Percentiles rank a stretch among this genome's conserved stretches.
These are phyloP conservation scores for Leptoxyphium fumago DNA, from an alignment of 2,329 filamentous ascomycete species.

Conservation along the genomic window DNA sequence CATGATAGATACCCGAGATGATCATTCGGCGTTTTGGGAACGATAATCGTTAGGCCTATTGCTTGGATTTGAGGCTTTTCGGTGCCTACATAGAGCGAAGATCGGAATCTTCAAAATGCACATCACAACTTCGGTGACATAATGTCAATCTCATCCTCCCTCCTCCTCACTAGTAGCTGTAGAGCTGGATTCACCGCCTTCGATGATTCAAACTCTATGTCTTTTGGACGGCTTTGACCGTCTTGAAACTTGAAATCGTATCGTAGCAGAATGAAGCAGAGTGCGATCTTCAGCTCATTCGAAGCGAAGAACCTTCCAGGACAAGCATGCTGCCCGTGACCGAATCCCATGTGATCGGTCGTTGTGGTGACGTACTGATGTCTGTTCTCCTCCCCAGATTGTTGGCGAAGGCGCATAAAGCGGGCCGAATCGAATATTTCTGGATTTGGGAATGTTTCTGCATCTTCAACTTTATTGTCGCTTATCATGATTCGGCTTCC, in stretches of 20 bases:
- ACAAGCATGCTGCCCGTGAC: conserved; percentile 19
- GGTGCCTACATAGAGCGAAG: too few species aligned
- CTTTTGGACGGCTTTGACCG: conserved; percentile 4
- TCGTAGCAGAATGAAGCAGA: conserved; percentile 19
- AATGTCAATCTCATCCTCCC: background rate
- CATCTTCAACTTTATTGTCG: conserved; percentile 4
- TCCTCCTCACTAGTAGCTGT: background rate
- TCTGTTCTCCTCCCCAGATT: conserved; percentile 9
- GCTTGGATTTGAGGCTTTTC: too few species aligned
- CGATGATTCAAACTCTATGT: conserved; percentile 2
- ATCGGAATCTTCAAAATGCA: too few species aligned
- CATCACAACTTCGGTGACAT: background rate
- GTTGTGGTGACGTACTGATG: conserved; percentile 12
- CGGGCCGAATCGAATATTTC: conserved; percentile 11
- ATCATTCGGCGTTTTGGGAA: too few species aligned
- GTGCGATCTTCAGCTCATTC: conserved; percentile 20
- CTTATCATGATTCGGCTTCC: conserved; percentile 7
- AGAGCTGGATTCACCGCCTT: background rate
- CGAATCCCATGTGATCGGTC: conserved; percentile 13
- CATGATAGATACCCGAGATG: too few species aligned
- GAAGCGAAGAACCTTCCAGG: conserved; percentile 22
- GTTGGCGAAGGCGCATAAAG: conserved; percentile 9
- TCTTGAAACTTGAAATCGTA: conserved; percentile 19
- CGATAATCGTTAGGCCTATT: too few species aligned
- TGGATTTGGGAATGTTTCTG: conserved; percentile 5